Evolutionary conservation across 2,329 filamentous ascomycete genomes (phyloP).

Genomic region (Fusarium sp.): DNA sequence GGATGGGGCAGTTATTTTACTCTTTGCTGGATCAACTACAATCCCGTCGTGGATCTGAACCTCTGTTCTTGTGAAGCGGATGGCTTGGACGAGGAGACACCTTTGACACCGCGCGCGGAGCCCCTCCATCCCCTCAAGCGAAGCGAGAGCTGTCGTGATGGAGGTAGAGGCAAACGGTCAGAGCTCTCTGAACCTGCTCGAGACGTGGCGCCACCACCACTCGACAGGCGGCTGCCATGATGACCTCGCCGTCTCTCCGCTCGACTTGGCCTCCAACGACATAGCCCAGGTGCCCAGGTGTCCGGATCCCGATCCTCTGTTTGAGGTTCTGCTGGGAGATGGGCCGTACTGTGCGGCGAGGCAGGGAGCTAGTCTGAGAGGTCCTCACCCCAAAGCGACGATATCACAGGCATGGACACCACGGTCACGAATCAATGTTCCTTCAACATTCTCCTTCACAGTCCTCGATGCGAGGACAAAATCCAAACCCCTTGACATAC

Average conservation of each 20-base stretch:
- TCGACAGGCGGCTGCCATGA: constrained; percentile 35
- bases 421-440: neutral
- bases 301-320: constrained; percentile 32
- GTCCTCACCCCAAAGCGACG: neutral
- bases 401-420: neutral
- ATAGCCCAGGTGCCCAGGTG: constrained; percentile 37
- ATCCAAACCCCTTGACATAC: constrained; percentile 23
- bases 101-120: constrained; percentile 35
- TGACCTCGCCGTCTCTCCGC: constrained; percentile 29
- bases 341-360: neutral
- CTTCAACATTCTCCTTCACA: constrained; percentile 27
- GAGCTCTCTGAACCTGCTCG: constrained; percentile 37
- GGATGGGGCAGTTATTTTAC: neutral
- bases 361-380: neutral
- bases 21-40: neutral
- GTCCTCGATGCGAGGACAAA: constrained; percentile 1
- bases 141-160: constrained; percentile 40
- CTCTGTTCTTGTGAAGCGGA: constrained; percentile 26
- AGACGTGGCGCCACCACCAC: constrained; percentile 36
- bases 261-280: constrained; percentile 29
- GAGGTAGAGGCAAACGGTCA: constrained; percentile 40
- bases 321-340: constrained; percentile 35
- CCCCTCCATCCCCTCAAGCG: constrained; percentile 29
- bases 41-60: constrained; percentile 4
- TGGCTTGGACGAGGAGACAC: constrained; percentile 31